Conservation (phyloP, 2,329 filamentous ascomycete genomes). For the Aspergillus sp. region DNA sequence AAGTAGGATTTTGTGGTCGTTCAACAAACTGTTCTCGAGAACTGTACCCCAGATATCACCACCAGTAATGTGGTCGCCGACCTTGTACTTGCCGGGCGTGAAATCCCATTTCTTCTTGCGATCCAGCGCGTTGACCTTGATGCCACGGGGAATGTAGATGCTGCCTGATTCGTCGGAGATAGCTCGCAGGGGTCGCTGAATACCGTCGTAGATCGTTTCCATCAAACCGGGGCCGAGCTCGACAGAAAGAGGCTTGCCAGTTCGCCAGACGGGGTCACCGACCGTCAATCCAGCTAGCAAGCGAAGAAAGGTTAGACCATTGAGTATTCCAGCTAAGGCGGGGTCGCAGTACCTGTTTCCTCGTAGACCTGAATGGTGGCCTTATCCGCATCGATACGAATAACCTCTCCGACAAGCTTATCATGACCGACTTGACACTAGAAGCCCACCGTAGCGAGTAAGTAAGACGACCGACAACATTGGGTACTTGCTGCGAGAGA, state of each 20-base stretch:
- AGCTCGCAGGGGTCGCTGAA: conserved; percentile 86
- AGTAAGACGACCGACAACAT: background rate
- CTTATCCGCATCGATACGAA: conserved; percentile 93
- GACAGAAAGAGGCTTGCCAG: conserved; percentile 94
- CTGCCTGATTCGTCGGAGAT: conserved; percentile 76
- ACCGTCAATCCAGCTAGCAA: conserved; percentile 79
- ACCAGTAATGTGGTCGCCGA: conserved; percentile 94
- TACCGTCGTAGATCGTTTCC: conserved; percentile 99
- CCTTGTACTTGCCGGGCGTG: conserved; percentile 78
- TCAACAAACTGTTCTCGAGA: conserved; percentile 92
- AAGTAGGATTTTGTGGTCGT: conserved; percentile 88
- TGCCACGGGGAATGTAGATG: conserved; percentile 97
- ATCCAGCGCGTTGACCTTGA: conserved; percentile 82
- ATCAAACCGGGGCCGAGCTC: conserved; percentile 95
- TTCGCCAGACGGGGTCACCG: conserved; percentile 86
- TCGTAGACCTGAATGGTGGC: conserved; percentile 99
- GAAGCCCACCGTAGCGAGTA: conserved; percentile 4
- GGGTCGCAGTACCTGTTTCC: conserved; percentile 70
- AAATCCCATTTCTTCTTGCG: conserved; percentile 96
- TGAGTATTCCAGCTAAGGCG: conserved; percentile 8
- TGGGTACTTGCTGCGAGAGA: background rate
- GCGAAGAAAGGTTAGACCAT: conserved; percentile 10
- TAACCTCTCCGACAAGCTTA: conserved; percentile 92
- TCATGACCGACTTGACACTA: conserved; percentile 91
- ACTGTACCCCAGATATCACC: conserved; percentile 95